Evolutionary conservation across 495 filamentous ascomycete species (phyloP).

Genomic region (Hypoxylon fragiforme): DNA sequence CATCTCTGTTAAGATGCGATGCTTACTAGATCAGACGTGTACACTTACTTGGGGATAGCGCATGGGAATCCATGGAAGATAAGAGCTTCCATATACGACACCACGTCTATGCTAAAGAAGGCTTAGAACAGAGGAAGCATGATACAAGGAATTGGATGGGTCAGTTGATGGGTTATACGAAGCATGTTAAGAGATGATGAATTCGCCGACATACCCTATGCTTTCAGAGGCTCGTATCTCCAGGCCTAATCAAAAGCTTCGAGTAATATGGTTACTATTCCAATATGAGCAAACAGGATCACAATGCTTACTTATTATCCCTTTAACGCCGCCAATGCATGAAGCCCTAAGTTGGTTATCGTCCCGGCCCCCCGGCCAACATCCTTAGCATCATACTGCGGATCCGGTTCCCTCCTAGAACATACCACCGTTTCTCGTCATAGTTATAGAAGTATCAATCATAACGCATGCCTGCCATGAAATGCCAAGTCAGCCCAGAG

Average conservation of each 20-base stretch:
- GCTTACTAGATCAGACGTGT: conserved; percentile 60
- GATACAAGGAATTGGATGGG: not conserved
- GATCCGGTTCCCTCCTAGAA: too few species aligned
- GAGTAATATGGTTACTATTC: conserved; percentile 1
- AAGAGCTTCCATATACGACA: conserved; percentile 60
- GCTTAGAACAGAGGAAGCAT: not conserved
- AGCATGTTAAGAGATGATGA: conserved; percentile 5
- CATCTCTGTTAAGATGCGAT: not conserved
- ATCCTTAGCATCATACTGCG: not conserved
- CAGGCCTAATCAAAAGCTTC: conserved; percentile 8
- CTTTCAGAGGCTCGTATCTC: conserved; percentile 5
- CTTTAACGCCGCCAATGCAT: conserved; percentile 28
- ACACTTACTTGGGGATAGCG: conserved; percentile 69
- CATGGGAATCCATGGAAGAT: conserved; percentile 69
- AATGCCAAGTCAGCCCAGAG: too few species aligned
- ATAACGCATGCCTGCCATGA: too few species aligned
- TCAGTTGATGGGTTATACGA: not conserved
- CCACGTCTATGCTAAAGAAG: conserved; percentile 40
- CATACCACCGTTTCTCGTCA: too few species aligned
- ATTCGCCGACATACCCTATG: conserved; percentile 25
- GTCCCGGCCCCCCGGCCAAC: not conserved
- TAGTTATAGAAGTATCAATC: too few species aligned
- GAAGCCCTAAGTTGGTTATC: not conserved
- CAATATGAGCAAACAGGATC: conserved; percentile 13
- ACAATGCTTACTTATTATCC: conserved; percentile 26